Conservation (phyloP, 768 basidiomycete genomes). For the Phaeotremella fagi region DNA sequence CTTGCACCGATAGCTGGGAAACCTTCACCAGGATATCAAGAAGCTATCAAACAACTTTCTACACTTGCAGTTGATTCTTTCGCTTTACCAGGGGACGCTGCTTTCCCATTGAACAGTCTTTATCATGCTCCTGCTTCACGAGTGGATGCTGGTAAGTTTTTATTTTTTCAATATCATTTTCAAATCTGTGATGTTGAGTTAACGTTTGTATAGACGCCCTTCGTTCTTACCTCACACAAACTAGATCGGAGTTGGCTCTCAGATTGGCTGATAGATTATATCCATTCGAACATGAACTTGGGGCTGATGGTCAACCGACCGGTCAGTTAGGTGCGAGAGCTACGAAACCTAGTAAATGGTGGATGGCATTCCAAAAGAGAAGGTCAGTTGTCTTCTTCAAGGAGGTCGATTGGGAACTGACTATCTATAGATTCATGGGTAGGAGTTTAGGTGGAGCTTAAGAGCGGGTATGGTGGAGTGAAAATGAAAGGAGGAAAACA, state of each 20-base stretch:
- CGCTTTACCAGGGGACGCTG: conserved; percentile 90
- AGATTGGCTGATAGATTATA: conserved; percentile 84
- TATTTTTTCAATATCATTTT: background rate
- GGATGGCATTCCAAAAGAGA: conserved; percentile 99
- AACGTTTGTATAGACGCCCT: conserved; percentile 62
- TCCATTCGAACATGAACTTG: conserved; percentile 49
- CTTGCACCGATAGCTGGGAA: conserved; percentile 60
- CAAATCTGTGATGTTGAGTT: background rate
- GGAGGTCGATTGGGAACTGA: background rate
- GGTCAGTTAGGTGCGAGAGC: conserved; percentile 38
- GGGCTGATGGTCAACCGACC: conserved; percentile 63
- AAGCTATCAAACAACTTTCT: conserved; percentile 81
- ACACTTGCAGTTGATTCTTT: conserved; percentile 92
- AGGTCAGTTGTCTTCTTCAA: conserved; percentile 41
- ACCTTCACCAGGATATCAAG: conserved; percentile 54
- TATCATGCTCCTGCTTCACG: conserved; percentile 75
- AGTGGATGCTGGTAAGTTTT: conserved; percentile 69
- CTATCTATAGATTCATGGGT: conserved; percentile 33
- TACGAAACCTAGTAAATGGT: conserved; percentile 97
- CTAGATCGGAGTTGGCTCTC: conserved; percentile 82
- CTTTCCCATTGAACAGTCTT: conserved; percentile 85
- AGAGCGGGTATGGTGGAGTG: background rate
- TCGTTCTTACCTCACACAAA: conserved; percentile 84
- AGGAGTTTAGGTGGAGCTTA: conserved; percentile 29
- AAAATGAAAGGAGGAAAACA: too few species aligned